Conservation (phyloP, 1,284 basidiomycete genomes). For the Cutaneotrichosporon mucoides region DNA sequence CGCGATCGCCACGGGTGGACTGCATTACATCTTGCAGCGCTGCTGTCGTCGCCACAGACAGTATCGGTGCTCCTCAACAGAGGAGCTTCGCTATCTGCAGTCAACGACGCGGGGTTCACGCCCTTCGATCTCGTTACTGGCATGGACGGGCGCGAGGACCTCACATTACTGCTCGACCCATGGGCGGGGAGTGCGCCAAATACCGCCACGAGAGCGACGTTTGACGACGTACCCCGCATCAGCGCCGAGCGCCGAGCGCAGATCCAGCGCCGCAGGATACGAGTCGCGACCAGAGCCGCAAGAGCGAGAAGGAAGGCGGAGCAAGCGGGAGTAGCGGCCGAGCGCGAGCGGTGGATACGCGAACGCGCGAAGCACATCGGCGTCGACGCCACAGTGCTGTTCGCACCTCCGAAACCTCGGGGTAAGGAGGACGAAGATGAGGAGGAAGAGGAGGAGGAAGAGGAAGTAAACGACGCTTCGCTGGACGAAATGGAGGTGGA, state of each 20-base stretch:
- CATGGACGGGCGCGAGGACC: slow-evolving; percentile 71
- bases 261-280: slow-evolving; percentile 54
- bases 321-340: slow-evolving; percentile 53
- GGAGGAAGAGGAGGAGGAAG: slow-evolving; percentile 50
- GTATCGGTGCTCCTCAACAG: slow-evolving; percentile 89
- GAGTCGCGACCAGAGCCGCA: slow-evolving; percentile 60
- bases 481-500: slow-evolving; percentile 20
- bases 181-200: slow-evolving; percentile 12
- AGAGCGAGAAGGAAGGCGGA: slow-evolving; percentile 56
- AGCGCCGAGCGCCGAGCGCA: slow-evolving; percentile 25
- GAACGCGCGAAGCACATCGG: slow-evolving; percentile 46
- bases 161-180: slow-evolving; percentile 66
- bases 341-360: slow-evolving; percentile 57
- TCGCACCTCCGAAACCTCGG: slow-evolving; percentile 5
- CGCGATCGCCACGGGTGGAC: slow-evolving; percentile 76
- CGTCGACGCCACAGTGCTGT: slow-evolving; percentile 30
- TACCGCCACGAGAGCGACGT: slow-evolving; percentile 2
- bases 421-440: slow-evolving; percentile 27
- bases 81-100: slow-evolving; percentile 72
- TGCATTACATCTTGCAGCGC: slow-evolving; percentile 86
- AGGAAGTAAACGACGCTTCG: slow-evolving; percentile 52
- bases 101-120: slow-evolving; percentile 70
- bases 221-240: slow-evolving; percentile 15
- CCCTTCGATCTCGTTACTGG: slow-evolving; percentile 78
- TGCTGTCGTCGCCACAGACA: slow-evolving; percentile 82